A percentile compares a stretch with the other conserved stretches of the same genome.
Evolutionary conservation across 208 protist species (phyloP).

Genomic region (Acanthamoeba rhysodes): DNA sequence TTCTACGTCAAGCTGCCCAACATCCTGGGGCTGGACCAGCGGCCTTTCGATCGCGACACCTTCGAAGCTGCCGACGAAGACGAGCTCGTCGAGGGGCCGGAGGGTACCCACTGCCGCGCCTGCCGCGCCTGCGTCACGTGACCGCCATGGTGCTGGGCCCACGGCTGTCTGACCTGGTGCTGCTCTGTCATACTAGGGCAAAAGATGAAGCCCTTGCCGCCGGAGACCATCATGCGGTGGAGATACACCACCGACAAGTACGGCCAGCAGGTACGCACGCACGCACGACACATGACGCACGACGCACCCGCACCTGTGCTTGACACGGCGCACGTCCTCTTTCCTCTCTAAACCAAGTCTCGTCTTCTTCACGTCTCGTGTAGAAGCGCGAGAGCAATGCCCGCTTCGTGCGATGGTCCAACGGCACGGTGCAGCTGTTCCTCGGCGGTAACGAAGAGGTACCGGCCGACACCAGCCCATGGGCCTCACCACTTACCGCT

Average conservation of each 20-base stretch:
- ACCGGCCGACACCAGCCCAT: not conserved
- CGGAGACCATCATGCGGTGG: slow-evolving; percentile 62
- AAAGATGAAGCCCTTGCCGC: slow-evolving; percentile 30
- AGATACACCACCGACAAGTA: not conserved
- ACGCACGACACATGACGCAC: no score
- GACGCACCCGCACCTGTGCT: not conserved
- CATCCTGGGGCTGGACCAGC: slow-evolving; percentile 11
- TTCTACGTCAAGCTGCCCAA: slow-evolving; percentile 64
- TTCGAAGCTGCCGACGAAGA: slow-evolving; percentile 19
- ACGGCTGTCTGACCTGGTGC: not conserved
- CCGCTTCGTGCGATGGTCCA: slow-evolving; percentile 56
- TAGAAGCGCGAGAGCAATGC: slow-evolving; percentile 37
- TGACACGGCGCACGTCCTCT: not conserved
- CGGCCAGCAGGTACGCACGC: not conserved
- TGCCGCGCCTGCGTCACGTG: no score
- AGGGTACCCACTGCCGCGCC: not conserved
- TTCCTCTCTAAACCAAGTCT: not conserved
- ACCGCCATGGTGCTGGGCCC: no score
- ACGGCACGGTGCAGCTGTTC: slow-evolving; percentile 49
- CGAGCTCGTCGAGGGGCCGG: not conserved
- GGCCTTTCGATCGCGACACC: slow-evolving; percentile 18
- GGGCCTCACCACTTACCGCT: not conserved
- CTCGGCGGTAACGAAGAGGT: slow-evolving; percentile 62
- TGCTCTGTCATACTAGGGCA: not conserved
- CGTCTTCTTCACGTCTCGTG: not conserved